phyloP scores from a whole-genome alignment of 306 rosid genomes.

The Dryas octopetala region DNA sequence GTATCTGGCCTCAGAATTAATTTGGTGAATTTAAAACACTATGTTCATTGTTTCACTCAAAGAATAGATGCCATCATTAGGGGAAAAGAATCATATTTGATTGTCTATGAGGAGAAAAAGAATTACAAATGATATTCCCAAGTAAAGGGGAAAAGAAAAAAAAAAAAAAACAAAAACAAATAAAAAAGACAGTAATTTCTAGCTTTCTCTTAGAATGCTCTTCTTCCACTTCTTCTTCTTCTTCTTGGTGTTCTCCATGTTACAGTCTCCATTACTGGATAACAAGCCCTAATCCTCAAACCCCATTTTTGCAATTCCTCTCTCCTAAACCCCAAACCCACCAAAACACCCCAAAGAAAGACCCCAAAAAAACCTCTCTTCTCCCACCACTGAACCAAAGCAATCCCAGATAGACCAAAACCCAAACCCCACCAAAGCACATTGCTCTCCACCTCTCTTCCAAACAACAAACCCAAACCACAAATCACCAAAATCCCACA shows the following conservation, averaged over 20 bases:
- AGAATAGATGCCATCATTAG: neutral
- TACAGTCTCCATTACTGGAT: constrained; percentile 16
- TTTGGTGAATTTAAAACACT: too few relatives aligned
- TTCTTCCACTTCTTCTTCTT: constrained; percentile 21
- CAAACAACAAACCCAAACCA: constrained; percentile 32
- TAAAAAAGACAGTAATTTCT: neutral
- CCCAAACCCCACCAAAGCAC: constrained; percentile 30
- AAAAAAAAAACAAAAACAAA: neutral
- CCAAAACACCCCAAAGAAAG: constrained; percentile 31
- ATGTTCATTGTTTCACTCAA: neutral
- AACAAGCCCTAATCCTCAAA: constrained; percentile 20
- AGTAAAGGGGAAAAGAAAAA: neutral
- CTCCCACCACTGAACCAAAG: constrained; percentile 34
- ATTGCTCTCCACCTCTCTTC: constrained; percentile 40
- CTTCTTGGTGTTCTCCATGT: constrained; percentile 21
- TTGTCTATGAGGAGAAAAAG: neutral
- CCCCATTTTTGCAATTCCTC: constrained; percentile 35
- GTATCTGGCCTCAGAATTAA: constrained; percentile 40
- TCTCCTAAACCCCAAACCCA: constrained; percentile 39
- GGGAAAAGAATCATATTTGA: neutral
- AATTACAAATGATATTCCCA: neutral
- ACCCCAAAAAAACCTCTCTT: constrained; percentile 30
- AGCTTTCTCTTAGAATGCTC: constrained; percentile 27
- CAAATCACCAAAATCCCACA: constrained; percentile 29
- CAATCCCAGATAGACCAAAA: constrained; percentile 30